phyloP scores from a whole-genome alignment of 345 rosid genomes.

The Anastatica hierochuntica region DNA sequence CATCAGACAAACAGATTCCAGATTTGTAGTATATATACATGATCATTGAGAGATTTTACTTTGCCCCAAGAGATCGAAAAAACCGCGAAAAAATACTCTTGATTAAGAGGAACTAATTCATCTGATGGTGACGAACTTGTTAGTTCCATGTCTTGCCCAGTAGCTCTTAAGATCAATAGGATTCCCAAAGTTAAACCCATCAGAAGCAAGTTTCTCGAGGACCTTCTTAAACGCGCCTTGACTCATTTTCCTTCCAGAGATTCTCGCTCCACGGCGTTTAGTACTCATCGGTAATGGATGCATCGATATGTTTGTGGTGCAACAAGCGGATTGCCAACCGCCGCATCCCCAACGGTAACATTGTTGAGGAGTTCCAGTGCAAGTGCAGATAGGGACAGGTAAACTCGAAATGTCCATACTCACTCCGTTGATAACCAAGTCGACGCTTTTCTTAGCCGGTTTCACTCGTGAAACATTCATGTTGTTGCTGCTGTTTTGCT shows the following conservation, averaged over 20 bases:
- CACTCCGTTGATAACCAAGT: slow-evolving; percentile 73
- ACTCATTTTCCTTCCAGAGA: slow-evolving; percentile 98
- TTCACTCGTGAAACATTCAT: slow-evolving; percentile 41
- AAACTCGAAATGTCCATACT: slow-evolving; percentile 80
- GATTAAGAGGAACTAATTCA: slow-evolving; percentile 38
- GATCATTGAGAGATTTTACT: too few relatives aligned
- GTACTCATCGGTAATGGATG: slow-evolving; percentile 97
- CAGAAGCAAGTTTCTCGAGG: slow-evolving; percentile 85
- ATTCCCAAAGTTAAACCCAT: slow-evolving; percentile 74
- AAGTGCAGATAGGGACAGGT: slow-evolving; percentile 87
- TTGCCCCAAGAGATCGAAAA: too few relatives aligned
- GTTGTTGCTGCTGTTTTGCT: slow-evolving; percentile 19
- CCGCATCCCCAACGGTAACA: slow-evolving; percentile 99
- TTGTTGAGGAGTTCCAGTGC: slow-evolving; percentile 89
- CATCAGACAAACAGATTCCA: too few relatives aligned
- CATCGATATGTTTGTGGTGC: slow-evolving; percentile 86
- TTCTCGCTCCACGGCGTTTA: slow-evolving; percentile 88
- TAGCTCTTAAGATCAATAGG: slow-evolving; percentile 85
- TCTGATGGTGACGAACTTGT: slow-evolving; percentile 98
- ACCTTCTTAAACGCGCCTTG: slow-evolving; percentile 98
- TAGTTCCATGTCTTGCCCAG: slow-evolving; percentile 99
- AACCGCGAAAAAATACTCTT: too few relatives aligned
- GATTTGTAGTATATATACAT: too few relatives aligned
- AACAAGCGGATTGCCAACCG: slow-evolving; percentile 99
- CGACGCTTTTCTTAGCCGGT: slow-evolving; percentile 76